Percentiles rank a stretch among this genome's conserved stretches.
phyloP scores from a whole-genome alignment of 1,139 yeast species.

The Hemisphaericaspora xylofermentans region DNA sequence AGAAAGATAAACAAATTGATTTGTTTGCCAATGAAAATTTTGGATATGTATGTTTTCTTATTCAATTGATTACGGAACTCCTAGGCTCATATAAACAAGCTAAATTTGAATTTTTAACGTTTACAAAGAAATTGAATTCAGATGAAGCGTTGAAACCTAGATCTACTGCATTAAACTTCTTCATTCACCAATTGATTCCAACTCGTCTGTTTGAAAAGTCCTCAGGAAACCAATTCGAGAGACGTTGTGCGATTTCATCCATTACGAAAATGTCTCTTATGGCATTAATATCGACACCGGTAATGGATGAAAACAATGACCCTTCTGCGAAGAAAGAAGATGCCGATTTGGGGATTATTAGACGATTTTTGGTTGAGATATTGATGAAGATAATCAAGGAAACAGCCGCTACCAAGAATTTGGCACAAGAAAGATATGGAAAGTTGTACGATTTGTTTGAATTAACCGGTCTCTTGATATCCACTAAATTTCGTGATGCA shows the following conservation, averaged over 20 bases:
- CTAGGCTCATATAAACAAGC: constrained; percentile 77
- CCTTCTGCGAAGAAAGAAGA: constrained; percentile 54
- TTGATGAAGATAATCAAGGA: constrained; percentile 65
- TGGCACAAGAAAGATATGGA: constrained; percentile 43
- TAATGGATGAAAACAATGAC: constrained; percentile 39
- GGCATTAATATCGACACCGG: constrained; percentile 59
- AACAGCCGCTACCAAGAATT: constrained; percentile 24
- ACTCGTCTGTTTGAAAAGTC: constrained; percentile 41
- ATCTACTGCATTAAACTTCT: constrained; percentile 72
- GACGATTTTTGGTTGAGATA: constrained; percentile 73
- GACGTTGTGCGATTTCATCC: constrained; percentile 47
- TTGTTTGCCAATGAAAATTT: constrained; percentile 47
- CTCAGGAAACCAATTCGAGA: constrained; percentile 33
- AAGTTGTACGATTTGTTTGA: constrained; percentile 60
- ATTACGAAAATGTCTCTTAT: constrained; percentile 54
- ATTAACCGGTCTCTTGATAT: constrained; percentile 44
- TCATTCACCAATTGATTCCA: constrained; percentile 74
- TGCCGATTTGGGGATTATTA: constrained; percentile 66
- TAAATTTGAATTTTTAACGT: constrained; percentile 79
- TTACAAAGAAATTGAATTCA: constrained; percentile 52
- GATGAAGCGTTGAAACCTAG: constrained; percentile 52
- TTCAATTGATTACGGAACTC: constrained; percentile 69
- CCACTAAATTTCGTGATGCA: constrained; percentile 42
- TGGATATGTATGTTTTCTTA: constrained; percentile 64
- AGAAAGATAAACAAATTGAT: constrained; percentile 24